A percentile compares a stretch with the other conserved stretches of the same genome.
phyloP scores from a whole-genome alignment of 345 rosid species.

The Eucalyptus urophylla region DNA sequence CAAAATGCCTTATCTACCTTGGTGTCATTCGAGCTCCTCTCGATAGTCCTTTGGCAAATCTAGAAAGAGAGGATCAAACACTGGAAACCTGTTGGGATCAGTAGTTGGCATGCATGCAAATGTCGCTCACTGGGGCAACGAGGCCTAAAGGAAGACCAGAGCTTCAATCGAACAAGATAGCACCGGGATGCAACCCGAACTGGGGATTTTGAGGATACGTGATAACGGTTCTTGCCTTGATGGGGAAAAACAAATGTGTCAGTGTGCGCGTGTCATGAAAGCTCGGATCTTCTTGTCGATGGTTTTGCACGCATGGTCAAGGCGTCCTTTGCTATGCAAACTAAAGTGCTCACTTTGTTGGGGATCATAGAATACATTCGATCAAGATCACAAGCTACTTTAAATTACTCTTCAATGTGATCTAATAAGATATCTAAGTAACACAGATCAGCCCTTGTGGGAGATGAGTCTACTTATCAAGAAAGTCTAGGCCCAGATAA shows the following conservation, averaged over 20 bases:
- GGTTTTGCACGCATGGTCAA: background rate
- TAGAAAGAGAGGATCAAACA: background rate
- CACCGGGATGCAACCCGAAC: background rate
- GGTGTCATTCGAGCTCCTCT: background rate
- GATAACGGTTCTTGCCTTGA: background rate
- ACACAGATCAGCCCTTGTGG: background rate
- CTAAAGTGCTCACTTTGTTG: background rate
- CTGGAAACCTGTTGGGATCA: background rate
- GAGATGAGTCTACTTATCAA: background rate
- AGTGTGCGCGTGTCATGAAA: background rate
- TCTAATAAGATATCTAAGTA: background rate
- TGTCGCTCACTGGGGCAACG: background rate
- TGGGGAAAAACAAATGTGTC: background rate
- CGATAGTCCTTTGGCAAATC: background rate
- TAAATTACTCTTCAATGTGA: background rate
- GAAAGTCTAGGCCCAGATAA: background rate
- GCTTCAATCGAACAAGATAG: background rate
- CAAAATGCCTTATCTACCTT: background rate
- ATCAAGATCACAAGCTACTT: background rate
- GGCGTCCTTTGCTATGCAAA: background rate
- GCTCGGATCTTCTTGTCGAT: background rate
- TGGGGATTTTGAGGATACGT: background rate
- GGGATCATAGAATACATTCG: background rate
- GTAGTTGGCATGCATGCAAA: background rate
- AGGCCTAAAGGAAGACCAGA: background rate